A percentile compares a stretch with the other conserved stretches of the same genome.
Evolutionary conservation across 176 grass and related monocot genomes (phyloP).

Genomic region (Sorghum bicolor): DNA sequence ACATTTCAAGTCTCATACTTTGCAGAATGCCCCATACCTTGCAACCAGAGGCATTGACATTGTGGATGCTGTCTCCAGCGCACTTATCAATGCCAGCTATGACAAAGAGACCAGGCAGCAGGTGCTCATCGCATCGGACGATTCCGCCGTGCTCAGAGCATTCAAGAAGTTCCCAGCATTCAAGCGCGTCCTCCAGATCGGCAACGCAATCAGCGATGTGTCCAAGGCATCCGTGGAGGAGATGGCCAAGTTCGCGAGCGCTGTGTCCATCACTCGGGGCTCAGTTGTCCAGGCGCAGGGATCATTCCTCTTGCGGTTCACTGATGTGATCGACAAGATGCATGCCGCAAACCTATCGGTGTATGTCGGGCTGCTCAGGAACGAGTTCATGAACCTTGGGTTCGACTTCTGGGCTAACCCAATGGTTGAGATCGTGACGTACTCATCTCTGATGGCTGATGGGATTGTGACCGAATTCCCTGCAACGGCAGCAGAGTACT

Average conservation of each 20-base stretch:
- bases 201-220: constrained; percentile 47
- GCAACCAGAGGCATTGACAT: constrained; percentile 70
- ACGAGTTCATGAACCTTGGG: constrained; percentile 73
- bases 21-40: constrained; percentile 66
- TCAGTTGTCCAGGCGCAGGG: constrained; percentile 40
- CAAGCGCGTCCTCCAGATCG: constrained; percentile 51
- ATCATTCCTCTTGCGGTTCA: constrained; percentile 69
- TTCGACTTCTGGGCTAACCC: constrained; percentile 89
- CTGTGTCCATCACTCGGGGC: constrained; percentile 44
- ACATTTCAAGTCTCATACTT: background rate
- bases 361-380: constrained; percentile 56
- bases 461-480: constrained; percentile 81
- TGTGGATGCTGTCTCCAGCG: constrained; percentile 59
- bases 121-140: constrained; percentile 71
- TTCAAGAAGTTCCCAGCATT: constrained; percentile 61
- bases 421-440: constrained; percentile 60
- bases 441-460: constrained; percentile 41
- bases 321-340: constrained; percentile 40
- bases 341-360: constrained; percentile 60
- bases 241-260: constrained; percentile 47
- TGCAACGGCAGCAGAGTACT: constrained; percentile 64
- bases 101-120: constrained; percentile 52
- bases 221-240: constrained; percentile 53
- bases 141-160: constrained; percentile 53
- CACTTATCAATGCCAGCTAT: constrained; percentile 65